These are phyloP conservation scores for Yarrowia porcina DNA, from an alignment of 805 yeast species.

Conservation along the genomic window DNA sequence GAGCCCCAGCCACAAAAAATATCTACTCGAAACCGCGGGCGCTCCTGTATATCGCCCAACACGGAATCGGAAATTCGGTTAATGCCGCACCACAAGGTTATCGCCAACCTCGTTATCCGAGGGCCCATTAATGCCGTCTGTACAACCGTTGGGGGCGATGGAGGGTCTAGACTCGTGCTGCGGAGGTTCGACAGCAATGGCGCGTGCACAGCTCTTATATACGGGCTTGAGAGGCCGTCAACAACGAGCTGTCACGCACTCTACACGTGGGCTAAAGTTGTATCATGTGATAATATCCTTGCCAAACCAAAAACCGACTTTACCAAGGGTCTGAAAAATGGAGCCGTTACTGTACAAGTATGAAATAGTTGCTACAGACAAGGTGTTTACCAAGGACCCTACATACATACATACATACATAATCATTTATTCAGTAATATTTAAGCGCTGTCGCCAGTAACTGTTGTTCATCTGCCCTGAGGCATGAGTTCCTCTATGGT, in stretches of 20 bases:
- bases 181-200: not conserved
- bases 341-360: no score
- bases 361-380: no score
- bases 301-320: conserved; percentile 5
- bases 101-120: not conserved
- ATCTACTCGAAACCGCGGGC: not conserved
- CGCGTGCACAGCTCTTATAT: not conserved
- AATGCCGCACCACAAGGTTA: conserved; percentile 20
- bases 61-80: not conserved
- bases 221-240: not conserved
- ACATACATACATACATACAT: no score
- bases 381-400: not conserved
- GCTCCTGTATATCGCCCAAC: not conserved
- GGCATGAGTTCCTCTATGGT: no score
- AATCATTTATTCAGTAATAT: no score
- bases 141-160: not conserved
- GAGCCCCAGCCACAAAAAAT: not conserved
- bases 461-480: no score
- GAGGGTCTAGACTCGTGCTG: no score
- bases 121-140: not conserved
- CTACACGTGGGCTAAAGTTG: conserved; percentile 13
- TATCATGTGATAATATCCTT: not conserved
- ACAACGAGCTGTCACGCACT: not conserved
- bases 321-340: not conserved
- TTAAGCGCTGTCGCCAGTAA: no score